Percentiles rank a stretch among this genome's conserved stretches.
These are phyloP conservation scores for Flaveria bidentis DNA, from an alignment of 129 eudicot species.

Conservation along the genomic window DNA sequence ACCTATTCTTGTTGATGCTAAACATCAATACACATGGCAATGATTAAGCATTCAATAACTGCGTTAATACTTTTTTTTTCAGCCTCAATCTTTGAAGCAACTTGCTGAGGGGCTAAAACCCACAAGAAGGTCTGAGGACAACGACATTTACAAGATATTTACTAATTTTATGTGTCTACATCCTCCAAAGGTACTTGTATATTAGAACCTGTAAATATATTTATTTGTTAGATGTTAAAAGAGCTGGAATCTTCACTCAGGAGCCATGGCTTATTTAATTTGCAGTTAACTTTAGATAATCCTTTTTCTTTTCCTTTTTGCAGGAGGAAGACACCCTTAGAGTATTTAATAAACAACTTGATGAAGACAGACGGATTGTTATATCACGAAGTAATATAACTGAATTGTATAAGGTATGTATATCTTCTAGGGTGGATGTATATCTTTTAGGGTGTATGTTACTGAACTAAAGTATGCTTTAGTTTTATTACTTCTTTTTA, in stretches of 20 bases:
- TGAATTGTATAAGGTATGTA: constrained; percentile 74
- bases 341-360: constrained; percentile 75
- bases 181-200: constrained; percentile 74
- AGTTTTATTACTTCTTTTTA: not conserved
- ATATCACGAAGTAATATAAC: constrained; percentile 81
- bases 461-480: constrained; percentile 4
- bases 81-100: constrained; percentile 87
- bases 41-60: not conserved
- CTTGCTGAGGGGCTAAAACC: constrained; percentile 84
- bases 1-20: not conserved
- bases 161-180: constrained; percentile 60
- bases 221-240: not conserved
- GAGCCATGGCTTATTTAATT: not conserved
- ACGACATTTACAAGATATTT: constrained; percentile 77
- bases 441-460: not conserved
- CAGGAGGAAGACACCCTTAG: constrained; percentile 86
- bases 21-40: not conserved
- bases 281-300: constrained; percentile 1
- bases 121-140: constrained; percentile 53
- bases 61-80: constrained; percentile 30
- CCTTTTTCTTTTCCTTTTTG: constrained; percentile 9
- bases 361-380: constrained; percentile 88
- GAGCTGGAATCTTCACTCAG: not conserved
- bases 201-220: not conserved
- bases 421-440: not conserved